Evolutionary conservation across 1,284 basidiomycete genomes (phyloP).

Genomic region (Malassezia yamatoensis): DNA sequence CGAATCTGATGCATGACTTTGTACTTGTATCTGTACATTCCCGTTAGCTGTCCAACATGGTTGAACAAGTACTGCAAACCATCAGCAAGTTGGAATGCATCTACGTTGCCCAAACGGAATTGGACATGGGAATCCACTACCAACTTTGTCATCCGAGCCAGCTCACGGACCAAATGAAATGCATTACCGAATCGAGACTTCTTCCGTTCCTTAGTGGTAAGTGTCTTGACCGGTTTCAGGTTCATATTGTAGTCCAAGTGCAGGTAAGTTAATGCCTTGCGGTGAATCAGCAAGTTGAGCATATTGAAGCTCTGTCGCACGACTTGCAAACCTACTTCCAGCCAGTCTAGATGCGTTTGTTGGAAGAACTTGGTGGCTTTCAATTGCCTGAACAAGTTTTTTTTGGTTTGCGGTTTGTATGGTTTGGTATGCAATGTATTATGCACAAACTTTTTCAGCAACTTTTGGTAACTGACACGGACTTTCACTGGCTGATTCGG

Average conservation of each 20-base stretch:
- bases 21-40: slow-evolving; percentile 98
- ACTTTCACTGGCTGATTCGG: slow-evolving; percentile 94
- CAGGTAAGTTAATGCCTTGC: slow-evolving; percentile 93
- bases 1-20: slow-evolving; percentile 99
- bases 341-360: slow-evolving; percentile 94
- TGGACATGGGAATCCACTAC: slow-evolving; percentile 98
- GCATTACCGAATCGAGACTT: slow-evolving; percentile 99
- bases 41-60: slow-evolving; percentile 93
- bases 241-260: slow-evolving; percentile 92
- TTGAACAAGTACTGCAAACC: slow-evolving; percentile 96
- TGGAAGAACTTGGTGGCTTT: slow-evolving; percentile 99
- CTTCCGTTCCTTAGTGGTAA: slow-evolving; percentile 98
- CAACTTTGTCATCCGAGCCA: slow-evolving; percentile 89
- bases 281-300: slow-evolving; percentile 95
- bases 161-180: slow-evolving; percentile 93
- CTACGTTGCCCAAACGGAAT: slow-evolving; percentile 94
- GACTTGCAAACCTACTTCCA: slow-evolving; percentile 96
- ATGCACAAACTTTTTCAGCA: slow-evolving; percentile 88
- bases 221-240: slow-evolving; percentile 91
- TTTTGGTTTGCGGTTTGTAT: slow-evolving; percentile 95
- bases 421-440: slow-evolving; percentile 80
- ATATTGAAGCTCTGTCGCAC: slow-evolving; percentile 99
- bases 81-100: slow-evolving; percentile 97
- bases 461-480: slow-evolving; percentile 96
- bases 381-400: slow-evolving; percentile 86